A percentile compares a stretch with the other conserved stretches of the same genome.
Conservation (phyloP, 1,139 yeast genomes). For the Magnusiomyces paraingens region DNA sequence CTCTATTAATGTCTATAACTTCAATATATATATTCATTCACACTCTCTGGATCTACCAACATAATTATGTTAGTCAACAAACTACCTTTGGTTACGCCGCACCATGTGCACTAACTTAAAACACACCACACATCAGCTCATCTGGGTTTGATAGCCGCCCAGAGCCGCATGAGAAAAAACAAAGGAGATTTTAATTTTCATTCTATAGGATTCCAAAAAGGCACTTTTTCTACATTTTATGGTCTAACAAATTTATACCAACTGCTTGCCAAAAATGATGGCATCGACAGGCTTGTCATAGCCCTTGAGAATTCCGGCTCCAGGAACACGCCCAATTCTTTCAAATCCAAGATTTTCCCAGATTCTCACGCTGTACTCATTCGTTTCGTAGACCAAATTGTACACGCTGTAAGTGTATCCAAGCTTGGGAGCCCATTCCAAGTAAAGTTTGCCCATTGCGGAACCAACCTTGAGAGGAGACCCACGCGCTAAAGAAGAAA, state of each 20-base stretch:
- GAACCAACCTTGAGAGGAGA: conserved; percentile 46
- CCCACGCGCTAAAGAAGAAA: conserved; percentile 50
- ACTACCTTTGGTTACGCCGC: too few relatives aligned
- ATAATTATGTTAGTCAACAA: too few relatives aligned
- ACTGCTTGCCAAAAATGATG: conserved; percentile 51
- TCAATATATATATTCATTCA: too few relatives aligned
- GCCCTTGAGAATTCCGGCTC: conserved; percentile 62
- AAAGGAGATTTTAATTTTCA: too few relatives aligned
- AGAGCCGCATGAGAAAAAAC: too few relatives aligned
- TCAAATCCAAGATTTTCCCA: conserved; percentile 77
- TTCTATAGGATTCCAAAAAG: too few relatives aligned
- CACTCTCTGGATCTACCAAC: too few relatives aligned
- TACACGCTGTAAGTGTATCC: conserved; percentile 78
- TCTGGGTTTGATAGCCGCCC: too few relatives aligned
- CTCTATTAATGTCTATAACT: too few relatives aligned
- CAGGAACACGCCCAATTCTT: conserved; percentile 59
- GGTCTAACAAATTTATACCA: conserved; percentile 26
- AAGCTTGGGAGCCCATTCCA: conserved; percentile 58
- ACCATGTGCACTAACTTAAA: too few relatives aligned
- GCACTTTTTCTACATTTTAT: too few relatives aligned
- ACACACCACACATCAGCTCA: too few relatives aligned
- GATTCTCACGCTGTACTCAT: conserved; percentile 56
- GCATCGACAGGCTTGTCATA: conserved; percentile 58
- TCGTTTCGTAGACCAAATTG: conserved; percentile 71
- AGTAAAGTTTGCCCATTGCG: conserved; percentile 53